Base-by-base conservation (phyloP, 2,329 filamentous ascomycete genomes). In the Davidsoniella virescens region DNA sequence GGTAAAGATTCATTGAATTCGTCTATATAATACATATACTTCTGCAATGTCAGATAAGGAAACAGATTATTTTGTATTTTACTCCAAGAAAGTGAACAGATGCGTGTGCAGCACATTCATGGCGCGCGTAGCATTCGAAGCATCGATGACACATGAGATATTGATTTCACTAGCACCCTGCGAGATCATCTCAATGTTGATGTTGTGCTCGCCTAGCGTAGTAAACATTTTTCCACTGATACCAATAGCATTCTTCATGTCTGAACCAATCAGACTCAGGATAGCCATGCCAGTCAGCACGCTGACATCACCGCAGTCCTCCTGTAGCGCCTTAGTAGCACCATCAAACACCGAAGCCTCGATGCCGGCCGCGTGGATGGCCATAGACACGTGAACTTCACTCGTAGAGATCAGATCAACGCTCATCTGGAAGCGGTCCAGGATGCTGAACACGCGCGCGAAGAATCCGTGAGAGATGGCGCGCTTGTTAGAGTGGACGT, bases 111-210 rank as follows among this genome's bases (percentile, higher is more conserved):
- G 73, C 60, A 96, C 87, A 63, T 93, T 96, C 72, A 98, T 83
- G 29, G 92, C 92, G 57, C 92, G 79, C 57, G 88, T 87, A 18
- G 92, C 88, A 62, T 96, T 87, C 56, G 81, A 73, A 57, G 87
- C 86, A 59, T 93, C 87, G 62, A 98, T 94, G 43, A 98, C 92
- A 62, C 92, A 98, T 9, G 87, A 94, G 54, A 98, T 98, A 65
- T 96, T 98, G 67, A 98, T 98, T 70, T 98, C 92, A 63, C 88
- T 95, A 23, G 92, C 92, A 59, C 92, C 92, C 69, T 98, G 92
- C 20, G 87, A 94, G 57, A 98, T 98, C 92, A 98, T 98, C 68
- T 98, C 92, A 58, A 98, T 87, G 63, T 98, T 98, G 61, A 98
- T 81, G 59, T 85, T 84, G 63, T 94, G 84, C 62, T 95, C 85